Conservation (phyloP, 2,329 filamentous ascomycete species). For the Diplodia mutila region DNA sequence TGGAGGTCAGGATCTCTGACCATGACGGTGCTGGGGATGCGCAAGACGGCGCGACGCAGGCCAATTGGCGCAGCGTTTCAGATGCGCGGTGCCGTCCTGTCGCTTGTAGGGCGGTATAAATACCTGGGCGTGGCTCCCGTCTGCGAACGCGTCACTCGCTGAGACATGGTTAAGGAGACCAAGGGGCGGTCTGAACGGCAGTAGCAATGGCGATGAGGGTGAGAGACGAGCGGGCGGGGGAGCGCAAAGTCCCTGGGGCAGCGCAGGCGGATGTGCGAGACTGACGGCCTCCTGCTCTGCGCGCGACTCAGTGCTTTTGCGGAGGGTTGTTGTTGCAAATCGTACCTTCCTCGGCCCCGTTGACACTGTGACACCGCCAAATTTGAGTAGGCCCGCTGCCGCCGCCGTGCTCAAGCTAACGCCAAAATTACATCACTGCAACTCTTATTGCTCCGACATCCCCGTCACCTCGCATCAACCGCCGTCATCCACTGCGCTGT, state of each 20-base stretch:
- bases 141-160: conserved; percentile 51
- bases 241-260: conserved; percentile 14
- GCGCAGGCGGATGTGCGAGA: conserved; percentile 1
- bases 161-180: conserved; percentile 37
- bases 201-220: neutral
- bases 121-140: conserved; percentile 55
- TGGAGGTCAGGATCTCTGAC: conserved; percentile 26
- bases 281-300: conserved; percentile 22
- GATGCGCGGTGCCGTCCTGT: conserved; percentile 15
- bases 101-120: conserved; percentile 29
- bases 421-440: conserved; percentile 15
- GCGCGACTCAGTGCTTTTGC: conserved; percentile 16
- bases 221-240: neutral
- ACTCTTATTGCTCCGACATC: neutral
- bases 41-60: conserved; percentile 12
- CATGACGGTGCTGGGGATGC: neutral
- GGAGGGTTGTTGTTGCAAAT: conserved; percentile 18
- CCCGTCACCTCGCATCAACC: neutral
- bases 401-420: conserved; percentile 21
- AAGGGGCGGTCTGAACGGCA: neutral
- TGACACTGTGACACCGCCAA: conserved; percentile 19
- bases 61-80: conserved; percentile 15
- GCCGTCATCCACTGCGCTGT: neutral
- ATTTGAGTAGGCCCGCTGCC: conserved; percentile 3
- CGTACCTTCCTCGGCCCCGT: conserved; percentile 1